Base-by-base conservation (phyloP, 225 moss, liverwort and hornwort species). In the Antitrichia curtipendula region DNA sequence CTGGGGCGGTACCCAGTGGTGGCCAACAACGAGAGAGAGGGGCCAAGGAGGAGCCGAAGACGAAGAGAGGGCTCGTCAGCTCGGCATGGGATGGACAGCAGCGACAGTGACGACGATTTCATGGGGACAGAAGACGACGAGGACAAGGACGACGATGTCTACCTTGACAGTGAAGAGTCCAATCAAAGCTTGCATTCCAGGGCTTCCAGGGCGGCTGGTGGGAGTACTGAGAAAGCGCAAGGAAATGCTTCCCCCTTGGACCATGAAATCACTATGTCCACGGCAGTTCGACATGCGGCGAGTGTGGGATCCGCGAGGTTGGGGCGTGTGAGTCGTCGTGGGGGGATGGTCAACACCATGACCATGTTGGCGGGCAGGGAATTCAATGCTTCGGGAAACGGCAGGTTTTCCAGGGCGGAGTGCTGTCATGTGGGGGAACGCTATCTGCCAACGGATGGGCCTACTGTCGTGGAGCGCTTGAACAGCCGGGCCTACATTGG, bases 401-500 rank as follows among this genome's bases (percentile, higher is more conserved):
- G 95, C 38, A 94, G 89, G 75, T 98, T 96, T 82, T 96, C 96
- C 13, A 87, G 94, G 76, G 94, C 96, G 12, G 98, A 98, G 80
- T 93, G 92, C 88, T 96, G 96, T 87, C 98, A 98, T 75, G 86
- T 98, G 36, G 94, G 89, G 6, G 93, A 91, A 57, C 95, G 95
- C 18, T 96, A 90, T 70, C 83, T 96, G 61, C 96, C 98, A 18
- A 90, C 86, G 14, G 95, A 96, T 82, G 96, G 95, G 52, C 96
- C 96, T 12, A 90, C 90, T 27, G 89, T 96, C 31, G 92, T 98
- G 83, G 96, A 96, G 81, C 91, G 90, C 80, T 83, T 92, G 47
- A 90, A 90, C 59, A 96, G 95, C 85, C 94, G 96, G 32, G 96
- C 95, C 17, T 98, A 96, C 83, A 95, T 95, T 61, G 96, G 98